phyloP scores from a whole-genome alignment of 352 stramenopile species.

The Phytophthora idaei region DNA sequence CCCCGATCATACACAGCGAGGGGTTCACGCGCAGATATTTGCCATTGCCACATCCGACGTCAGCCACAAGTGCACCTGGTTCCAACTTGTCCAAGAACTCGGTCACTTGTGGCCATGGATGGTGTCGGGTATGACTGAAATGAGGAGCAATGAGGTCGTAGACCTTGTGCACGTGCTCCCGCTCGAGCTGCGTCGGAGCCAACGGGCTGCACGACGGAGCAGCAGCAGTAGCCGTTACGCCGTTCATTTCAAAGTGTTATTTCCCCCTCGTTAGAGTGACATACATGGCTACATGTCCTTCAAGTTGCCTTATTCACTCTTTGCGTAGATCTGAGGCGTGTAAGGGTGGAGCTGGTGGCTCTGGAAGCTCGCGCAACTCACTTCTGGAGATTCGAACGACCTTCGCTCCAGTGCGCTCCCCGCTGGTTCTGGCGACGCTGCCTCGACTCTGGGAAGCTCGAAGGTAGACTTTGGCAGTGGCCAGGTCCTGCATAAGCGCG shows the following conservation, averaged over 20 bases:
- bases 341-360: slow-evolving; percentile 30
- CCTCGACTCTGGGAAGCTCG: slow-evolving; percentile 53
- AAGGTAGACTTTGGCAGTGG: slow-evolving; percentile 73
- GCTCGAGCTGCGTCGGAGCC: slow-evolving; percentile 61
- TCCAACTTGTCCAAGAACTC: slow-evolving; percentile 57
- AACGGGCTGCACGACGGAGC: slow-evolving; percentile 30
- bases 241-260: slow-evolving; percentile 21
- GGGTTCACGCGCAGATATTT: slow-evolving; percentile 81
- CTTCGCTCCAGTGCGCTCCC: slow-evolving; percentile 33
- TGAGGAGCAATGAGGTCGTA: slow-evolving; percentile 87
- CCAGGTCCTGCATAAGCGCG: slow-evolving; percentile 74
- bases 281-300: background rate
- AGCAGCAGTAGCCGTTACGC: slow-evolving; percentile 8
- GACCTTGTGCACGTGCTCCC: slow-evolving; percentile 84
- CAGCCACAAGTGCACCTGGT: slow-evolving; percentile 64
- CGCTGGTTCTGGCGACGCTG: slow-evolving; percentile 25
- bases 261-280: slow-evolving; percentile 25
- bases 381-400: slow-evolving; percentile 73
- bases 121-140: slow-evolving; percentile 85
- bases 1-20: slow-evolving; percentile 67
- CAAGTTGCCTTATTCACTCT: slow-evolving; percentile 21
- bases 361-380: slow-evolving; percentile 64
- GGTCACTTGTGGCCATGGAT: slow-evolving; percentile 79
- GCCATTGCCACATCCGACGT: slow-evolving; percentile 85
- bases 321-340: slow-evolving; percentile 29